Conservation (phyloP, 176 grass and related monocot genomes). For the Poa pratensis region DNA sequence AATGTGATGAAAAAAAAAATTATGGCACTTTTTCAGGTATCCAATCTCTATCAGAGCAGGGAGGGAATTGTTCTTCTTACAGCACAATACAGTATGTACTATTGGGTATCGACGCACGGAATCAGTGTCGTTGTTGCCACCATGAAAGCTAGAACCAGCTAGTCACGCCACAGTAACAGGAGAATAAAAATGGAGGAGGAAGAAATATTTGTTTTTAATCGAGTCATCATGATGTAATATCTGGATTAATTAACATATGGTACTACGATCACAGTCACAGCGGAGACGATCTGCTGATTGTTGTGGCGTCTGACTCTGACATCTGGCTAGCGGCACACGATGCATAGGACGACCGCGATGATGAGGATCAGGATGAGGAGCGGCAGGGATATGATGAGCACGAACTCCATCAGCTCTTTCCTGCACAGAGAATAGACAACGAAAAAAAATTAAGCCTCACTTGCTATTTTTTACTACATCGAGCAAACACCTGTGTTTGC, state of each 20-base stretch:
- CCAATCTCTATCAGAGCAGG: neutral
- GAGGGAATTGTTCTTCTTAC: neutral
- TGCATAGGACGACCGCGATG: conserved; percentile 56
- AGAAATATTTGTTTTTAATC: neutral
- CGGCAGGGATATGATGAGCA: conserved; percentile 75
- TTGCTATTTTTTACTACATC: neutral
- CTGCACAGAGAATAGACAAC: conserved; percentile 15
- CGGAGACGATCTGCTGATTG: neutral
- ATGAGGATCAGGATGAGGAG: conserved; percentile 66
- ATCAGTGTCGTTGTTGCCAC: conserved; percentile 4
- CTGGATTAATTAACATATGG: conserved; percentile 14
- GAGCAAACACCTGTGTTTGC: too few relatives aligned
- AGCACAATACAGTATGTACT: conserved; percentile 20
- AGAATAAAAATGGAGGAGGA: neutral
- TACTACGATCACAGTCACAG: conserved; percentile 20
- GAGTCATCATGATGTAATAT: conserved; percentile 26
- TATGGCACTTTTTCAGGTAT: neutral
- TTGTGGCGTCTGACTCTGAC: neutral
- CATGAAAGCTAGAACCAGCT: conserved; percentile 2
- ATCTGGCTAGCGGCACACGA: conserved; percentile 56
- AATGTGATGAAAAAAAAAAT: conserved; percentile 2
- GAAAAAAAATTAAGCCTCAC: neutral
- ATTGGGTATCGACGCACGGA: neutral
- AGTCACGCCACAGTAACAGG: conserved; percentile 23
- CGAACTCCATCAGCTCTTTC: conserved; percentile 61